Base-by-base conservation (phyloP, 768 basidiomycete genomes). In the Tephrocybe sp. region DNA sequence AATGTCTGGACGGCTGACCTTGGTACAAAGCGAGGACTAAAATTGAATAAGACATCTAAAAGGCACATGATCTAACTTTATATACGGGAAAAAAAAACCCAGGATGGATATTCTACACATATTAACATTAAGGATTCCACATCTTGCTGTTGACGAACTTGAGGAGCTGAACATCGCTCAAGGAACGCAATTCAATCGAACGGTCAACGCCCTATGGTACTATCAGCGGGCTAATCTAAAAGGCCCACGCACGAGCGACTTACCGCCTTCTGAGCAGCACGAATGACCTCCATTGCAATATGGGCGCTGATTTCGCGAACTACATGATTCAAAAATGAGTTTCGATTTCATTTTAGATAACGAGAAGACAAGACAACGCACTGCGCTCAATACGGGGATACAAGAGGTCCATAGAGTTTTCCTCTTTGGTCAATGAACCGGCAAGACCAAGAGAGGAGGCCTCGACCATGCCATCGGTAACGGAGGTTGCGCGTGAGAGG, bases 391-490 rank as follows among this genome's bases (percentile, higher is more conserved):
- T 75, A 40, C 82, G 81, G 37, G 95, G 94, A 68, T 97, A 97
- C 7, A 98, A 65, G 39, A 94, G 75, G 36, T 80, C 87, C 34
- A 69, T 59, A 2, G 71, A 74, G 34, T 69, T 76, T 68, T 97
- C 95, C 28, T 89, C 86, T 11, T 64, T 56, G 1, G 80, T 91
- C 34, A 95, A 75, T 4, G 89, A 81, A 50, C 84, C 69, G 4
- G 89, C 85, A 32, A 97, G 77, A 6, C 90, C 91, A 24, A 90
- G 75, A 3, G 92, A 87, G 11, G 89, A 80, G 5, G 91, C 87
- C 64, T 96, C 92, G 21, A 97, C 87, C 89, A 98, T 93, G 54
- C 74, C 75, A 63, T 93, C 89, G 2, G 91, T 90, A 37, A 97
- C 85, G 25, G 72, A 71, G 1, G 75, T 72, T 16, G 83, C 87